Conservation (phyloP, 108 stramenopile species). For the Nitzschia sp. region DNA sequence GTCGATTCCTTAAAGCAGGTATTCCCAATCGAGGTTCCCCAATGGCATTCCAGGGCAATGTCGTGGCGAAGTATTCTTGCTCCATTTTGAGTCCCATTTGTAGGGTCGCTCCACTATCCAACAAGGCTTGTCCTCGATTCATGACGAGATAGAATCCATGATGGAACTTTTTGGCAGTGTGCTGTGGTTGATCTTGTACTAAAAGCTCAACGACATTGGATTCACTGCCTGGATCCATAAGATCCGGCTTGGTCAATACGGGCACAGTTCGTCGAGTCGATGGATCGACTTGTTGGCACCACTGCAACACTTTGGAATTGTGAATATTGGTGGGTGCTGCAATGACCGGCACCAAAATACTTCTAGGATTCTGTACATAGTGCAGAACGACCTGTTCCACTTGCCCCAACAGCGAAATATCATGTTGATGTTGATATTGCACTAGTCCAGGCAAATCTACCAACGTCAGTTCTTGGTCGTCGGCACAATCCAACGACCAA, state of each 20-base stretch:
- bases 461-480: constrained; percentile 69
- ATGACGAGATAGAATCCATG: constrained; percentile 70
- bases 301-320: constrained; percentile 76
- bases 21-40: constrained; percentile 52
- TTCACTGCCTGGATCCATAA: constrained; percentile 75
- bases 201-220: constrained; percentile 49
- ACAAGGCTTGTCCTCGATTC: constrained; percentile 64
- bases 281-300: constrained; percentile 65
- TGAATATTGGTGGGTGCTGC: constrained; percentile 88
- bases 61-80: constrained; percentile 49
- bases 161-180: constrained; percentile 7
- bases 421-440: constrained; percentile 45
- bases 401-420: constrained; percentile 42
- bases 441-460: constrained; percentile 91
- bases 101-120: constrained; percentile 45
- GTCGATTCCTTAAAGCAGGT: constrained; percentile 43
- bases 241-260: constrained; percentile 90
- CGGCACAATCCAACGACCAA: constrained; percentile 40
- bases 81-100: constrained; percentile 46
- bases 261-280: constrained; percentile 75
- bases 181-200: constrained; percentile 28
- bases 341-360: constrained; percentile 79
- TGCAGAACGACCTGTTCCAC: constrained; percentile 71
- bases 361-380: constrained; percentile 68
- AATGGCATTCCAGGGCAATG: constrained; percentile 57